Percentiles rank a stretch among this genome's conserved stretches.
Evolutionary conservation across 768 basidiomycete species (phyloP).

Genomic region (Mycena kentingensis): DNA sequence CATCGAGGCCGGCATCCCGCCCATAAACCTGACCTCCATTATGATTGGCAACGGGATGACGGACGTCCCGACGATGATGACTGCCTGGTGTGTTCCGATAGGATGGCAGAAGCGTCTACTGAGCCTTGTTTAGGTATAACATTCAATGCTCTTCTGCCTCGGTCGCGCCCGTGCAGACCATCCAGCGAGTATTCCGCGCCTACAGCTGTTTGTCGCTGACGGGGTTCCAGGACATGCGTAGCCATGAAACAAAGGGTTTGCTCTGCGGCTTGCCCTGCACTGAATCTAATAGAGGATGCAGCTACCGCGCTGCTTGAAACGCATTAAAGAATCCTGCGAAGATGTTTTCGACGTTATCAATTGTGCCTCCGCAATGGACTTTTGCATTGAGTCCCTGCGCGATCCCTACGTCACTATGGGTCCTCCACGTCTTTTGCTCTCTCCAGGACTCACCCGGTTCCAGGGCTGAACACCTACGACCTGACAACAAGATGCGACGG

Average conservation of each 20-base stretch:
- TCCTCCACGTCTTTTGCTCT: slow-evolving; percentile 8
- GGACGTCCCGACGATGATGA: slow-evolving; percentile 28
- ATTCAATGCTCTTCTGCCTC: slow-evolving; percentile 41
- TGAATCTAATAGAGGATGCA: slow-evolving; percentile 8
- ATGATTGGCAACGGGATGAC: slow-evolving; percentile 54
- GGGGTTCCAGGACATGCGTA: slow-evolving; percentile 37
- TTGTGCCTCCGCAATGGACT: slow-evolving; percentile 41
- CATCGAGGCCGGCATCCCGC: slow-evolving; percentile 45
- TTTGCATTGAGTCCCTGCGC: slow-evolving; percentile 36
- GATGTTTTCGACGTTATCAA: slow-evolving; percentile 44
- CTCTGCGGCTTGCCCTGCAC: neutral
- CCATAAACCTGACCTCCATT: slow-evolving; percentile 50
- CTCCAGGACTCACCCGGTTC: neutral
- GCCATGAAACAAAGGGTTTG: slow-evolving; percentile 44
- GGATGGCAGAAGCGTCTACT: neutral
- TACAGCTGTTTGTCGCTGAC: neutral
- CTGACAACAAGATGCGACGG: slow-evolving; percentile 8
- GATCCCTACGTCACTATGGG: slow-evolving; percentile 32
- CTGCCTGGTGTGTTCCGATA: slow-evolving; percentile 2
- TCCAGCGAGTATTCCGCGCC: slow-evolving; percentile 31
- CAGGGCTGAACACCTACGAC: slow-evolving; percentile 16
- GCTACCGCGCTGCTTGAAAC: slow-evolving; percentile 48
- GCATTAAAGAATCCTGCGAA: slow-evolving; percentile 40
- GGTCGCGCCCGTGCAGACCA: slow-evolving; percentile 35
- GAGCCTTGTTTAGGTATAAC: slow-evolving; percentile 31